These are phyloP conservation scores for Babesia ovis DNA, from an alignment of 169 alveolate genomes.

Conservation along the genomic window DNA sequence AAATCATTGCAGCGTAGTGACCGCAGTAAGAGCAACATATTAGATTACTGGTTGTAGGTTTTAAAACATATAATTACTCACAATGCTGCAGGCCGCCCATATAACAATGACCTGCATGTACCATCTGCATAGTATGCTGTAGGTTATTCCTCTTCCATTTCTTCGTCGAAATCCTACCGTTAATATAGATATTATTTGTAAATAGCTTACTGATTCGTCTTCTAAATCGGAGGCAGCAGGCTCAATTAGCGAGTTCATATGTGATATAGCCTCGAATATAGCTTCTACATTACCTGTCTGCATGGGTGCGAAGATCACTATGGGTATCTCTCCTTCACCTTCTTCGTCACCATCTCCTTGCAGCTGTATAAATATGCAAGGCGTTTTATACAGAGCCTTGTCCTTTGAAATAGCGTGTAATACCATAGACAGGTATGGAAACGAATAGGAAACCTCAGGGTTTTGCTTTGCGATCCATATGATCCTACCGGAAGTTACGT, in stretches of 20 bases:
- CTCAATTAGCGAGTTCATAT: constrained; percentile 40
- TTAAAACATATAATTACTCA: not conserved
- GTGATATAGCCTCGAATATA: constrained; percentile 46
- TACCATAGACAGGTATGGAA: constrained; percentile 48
- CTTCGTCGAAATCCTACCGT: constrained; percentile 1
- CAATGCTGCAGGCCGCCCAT: constrained; percentile 4
- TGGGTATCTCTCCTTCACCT: constrained; percentile 56
- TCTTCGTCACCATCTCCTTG: constrained; percentile 29
- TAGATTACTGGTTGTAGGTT: constrained; percentile 64
- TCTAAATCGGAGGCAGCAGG: constrained; percentile 13
- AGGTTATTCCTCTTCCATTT: constrained; percentile 9
- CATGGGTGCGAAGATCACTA: constrained; percentile 55
- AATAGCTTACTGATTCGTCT: constrained; percentile 34
- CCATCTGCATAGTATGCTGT: too few relatives aligned
- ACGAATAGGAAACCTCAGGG: constrained; percentile 21
- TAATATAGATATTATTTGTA: not conserved
- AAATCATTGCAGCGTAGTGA: constrained; percentile 26
- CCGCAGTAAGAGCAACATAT: constrained; percentile 31
- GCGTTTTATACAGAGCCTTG: constrained; percentile 29
- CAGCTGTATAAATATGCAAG: constrained; percentile 62
- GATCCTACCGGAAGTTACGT: constrained; percentile 39
- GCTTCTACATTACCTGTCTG: constrained; percentile 24
- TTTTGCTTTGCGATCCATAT: constrained; percentile 41
- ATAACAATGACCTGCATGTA: constrained; percentile 3
- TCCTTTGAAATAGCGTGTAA: constrained; percentile 68